These are phyloP conservation scores for Coemansia umbellata DNA, from an alignment of 192 early-diverging fungal genomes.

Conservation along the genomic window DNA sequence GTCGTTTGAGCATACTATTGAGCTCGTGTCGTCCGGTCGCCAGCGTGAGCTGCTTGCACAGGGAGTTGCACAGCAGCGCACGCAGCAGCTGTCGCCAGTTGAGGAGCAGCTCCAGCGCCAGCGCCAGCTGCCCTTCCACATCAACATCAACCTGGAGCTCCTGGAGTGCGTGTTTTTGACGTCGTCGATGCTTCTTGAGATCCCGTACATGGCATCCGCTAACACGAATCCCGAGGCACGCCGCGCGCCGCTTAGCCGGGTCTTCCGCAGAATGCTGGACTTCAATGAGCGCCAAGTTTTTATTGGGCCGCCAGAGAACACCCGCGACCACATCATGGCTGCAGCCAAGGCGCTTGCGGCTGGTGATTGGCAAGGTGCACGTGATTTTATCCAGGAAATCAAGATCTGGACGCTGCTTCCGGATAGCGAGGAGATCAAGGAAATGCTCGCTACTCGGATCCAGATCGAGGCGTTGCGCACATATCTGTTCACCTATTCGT, in stretches of 20 bases:
- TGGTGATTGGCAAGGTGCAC: conserved; percentile 91
- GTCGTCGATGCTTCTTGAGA: conserved; percentile 96
- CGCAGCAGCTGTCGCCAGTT: conserved; percentile 79
- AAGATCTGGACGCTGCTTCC: conserved; percentile 94
- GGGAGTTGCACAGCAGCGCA: conserved; percentile 71
- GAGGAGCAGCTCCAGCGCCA: conserved; percentile 91
- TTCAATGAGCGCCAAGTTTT: conserved; percentile 96
- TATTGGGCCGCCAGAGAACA: conserved; percentile 96
- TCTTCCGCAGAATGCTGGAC: conserved; percentile 90
- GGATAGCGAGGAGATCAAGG: conserved; percentile 77
- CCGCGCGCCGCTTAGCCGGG: conserved; percentile 81
- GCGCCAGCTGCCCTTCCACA: conserved; percentile 98
- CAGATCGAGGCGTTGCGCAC: conserved; percentile 95
- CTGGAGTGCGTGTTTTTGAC: conserved; percentile 96
- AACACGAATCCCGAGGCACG: conserved; percentile 54
- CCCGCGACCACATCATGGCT: conserved; percentile 97
- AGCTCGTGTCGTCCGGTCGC: conserved; percentile 78
- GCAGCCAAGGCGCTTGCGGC: conserved; percentile 85
- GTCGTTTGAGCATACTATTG: conserved; percentile 79
- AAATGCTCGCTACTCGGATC: conserved; percentile 86
- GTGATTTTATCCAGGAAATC: conserved; percentile 81
- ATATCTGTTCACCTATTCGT: conserved; percentile 90
- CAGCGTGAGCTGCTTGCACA: conserved; percentile 95
- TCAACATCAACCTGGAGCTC: conserved; percentile 99
- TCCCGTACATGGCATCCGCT: conserved; percentile 88